phyloP scores from a whole-genome alignment of 1,284 basidiomycete genomes.

The Papiliotrema terrestris region DNA sequence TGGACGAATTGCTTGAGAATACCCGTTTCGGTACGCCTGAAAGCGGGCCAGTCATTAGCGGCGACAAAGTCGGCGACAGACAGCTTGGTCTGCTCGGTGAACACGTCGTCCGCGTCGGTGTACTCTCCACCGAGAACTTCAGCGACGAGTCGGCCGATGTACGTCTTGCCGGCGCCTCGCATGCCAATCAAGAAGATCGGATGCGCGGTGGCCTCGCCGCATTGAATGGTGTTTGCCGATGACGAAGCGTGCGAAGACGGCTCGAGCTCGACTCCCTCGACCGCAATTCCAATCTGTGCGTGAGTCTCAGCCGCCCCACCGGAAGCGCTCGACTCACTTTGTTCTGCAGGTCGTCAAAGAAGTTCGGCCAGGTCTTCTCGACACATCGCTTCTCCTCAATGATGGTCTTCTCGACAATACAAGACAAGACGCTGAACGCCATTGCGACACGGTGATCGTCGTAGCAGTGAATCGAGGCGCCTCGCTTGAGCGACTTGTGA shows the following conservation, averaged over 20 bases:
- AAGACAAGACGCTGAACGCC: slow-evolving; percentile 89
- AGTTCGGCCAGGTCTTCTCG: slow-evolving; percentile 99
- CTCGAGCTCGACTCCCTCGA: slow-evolving; percentile 75
- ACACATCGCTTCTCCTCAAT: slow-evolving; percentile 97
- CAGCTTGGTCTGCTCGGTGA: slow-evolving; percentile 63
- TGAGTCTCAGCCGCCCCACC: neutral
- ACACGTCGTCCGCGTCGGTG: slow-evolving; percentile 82
- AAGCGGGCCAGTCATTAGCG: slow-evolving; percentile 70
- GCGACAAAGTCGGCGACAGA: slow-evolving; percentile 75
- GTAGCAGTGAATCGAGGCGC: slow-evolving; percentile 85
- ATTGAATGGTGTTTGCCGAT: slow-evolving; percentile 36
- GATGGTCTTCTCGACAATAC: slow-evolving; percentile 68
- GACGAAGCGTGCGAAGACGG: slow-evolving; percentile 47
- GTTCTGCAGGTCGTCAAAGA: slow-evolving; percentile 97
- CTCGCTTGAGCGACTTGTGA: slow-evolving; percentile 60
- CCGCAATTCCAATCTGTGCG: slow-evolving; percentile 77
- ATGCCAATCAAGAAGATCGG: slow-evolving; percentile 89
- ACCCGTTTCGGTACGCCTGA: slow-evolving; percentile 62
- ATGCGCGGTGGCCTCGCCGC: slow-evolving; percentile 49
- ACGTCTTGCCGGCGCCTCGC: slow-evolving; percentile 95
- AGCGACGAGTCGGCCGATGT: slow-evolving; percentile 77
- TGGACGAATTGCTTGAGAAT: slow-evolving; percentile 62
- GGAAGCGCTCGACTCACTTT: slow-evolving; percentile 57
- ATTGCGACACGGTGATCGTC: slow-evolving; percentile 99
- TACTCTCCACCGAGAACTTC: slow-evolving; percentile 70